Percentiles rank a stretch among this genome's conserved stretches.
Evolutionary conservation across 2,329 filamentous ascomycete species (phyloP).

Genomic region (Didymella sp.): DNA sequence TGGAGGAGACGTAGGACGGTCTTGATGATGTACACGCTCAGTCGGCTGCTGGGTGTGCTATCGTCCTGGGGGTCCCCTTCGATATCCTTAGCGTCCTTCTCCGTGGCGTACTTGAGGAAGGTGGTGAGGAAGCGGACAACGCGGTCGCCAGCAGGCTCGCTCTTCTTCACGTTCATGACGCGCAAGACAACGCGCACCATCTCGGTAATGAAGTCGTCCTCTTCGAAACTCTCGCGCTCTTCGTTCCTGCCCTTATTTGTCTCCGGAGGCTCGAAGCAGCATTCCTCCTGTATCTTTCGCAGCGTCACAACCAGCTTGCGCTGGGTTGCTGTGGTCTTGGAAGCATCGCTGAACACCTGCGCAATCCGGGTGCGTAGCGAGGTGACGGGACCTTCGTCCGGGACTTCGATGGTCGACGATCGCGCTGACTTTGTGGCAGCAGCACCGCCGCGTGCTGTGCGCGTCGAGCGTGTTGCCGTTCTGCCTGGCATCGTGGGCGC

Average conservation of each 20-base stretch:
- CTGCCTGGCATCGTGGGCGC: conserved; percentile 54
- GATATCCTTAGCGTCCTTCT: conserved; percentile 62
- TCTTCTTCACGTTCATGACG: conserved; percentile 87
- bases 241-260: conserved; percentile 56
- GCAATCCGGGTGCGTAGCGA: conserved; percentile 77
- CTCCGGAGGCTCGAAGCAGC: conserved; percentile 64
- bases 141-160: conserved; percentile 85
- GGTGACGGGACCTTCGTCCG: conserved; percentile 74
- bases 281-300: conserved; percentile 88
- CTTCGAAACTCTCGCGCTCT: conserved; percentile 70
- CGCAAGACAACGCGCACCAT: conserved; percentile 82
- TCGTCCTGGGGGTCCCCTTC: conserved; percentile 74
- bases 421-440: conserved; percentile 55
- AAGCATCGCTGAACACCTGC: conserved; percentile 66
- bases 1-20: conserved; percentile 76
- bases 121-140: conserved; percentile 85
- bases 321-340: conserved; percentile 88
- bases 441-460: conserved; percentile 46
- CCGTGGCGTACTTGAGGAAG: conserved; percentile 75
- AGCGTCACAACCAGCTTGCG: conserved; percentile 86
- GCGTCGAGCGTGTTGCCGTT: conserved; percentile 52
- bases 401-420: conserved; percentile 59
- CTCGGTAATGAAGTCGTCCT: conserved; percentile 86
- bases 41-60: conserved; percentile 83
- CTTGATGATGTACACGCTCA: conserved; percentile 76